These are phyloP conservation scores for Lenwebbia sp. DNA, from an alignment of 345 rosid species.

Conservation along the genomic window DNA sequence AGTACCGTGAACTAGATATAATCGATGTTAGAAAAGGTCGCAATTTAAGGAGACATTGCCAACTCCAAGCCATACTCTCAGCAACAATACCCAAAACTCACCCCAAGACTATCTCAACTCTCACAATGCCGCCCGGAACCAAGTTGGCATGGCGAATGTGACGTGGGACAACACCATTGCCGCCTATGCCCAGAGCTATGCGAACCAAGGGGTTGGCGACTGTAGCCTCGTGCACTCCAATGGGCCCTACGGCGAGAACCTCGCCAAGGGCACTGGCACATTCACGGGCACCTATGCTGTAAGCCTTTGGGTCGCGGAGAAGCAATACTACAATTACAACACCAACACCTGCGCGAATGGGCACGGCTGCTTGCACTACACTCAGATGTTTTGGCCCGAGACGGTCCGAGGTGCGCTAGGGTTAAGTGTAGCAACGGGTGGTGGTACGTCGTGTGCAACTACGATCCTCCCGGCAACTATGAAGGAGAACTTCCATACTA, in stretches of 20 bases:
- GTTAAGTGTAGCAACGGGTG: constrained; percentile 13
- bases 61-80: too few species aligned
- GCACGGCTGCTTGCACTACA: constrained; percentile 15
- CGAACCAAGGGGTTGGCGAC: neutral
- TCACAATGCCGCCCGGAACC: constrained; percentile 7
- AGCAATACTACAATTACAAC: constrained; percentile 6
- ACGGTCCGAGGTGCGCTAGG: constrained; percentile 12
- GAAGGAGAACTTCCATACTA: constrained; percentile 6
- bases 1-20: too few species aligned
- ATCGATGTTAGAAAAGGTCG: too few species aligned
- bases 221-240: constrained; percentile 15
- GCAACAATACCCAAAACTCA: neutral
- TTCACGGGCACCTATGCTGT: constrained; percentile 10
- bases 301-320: constrained; percentile 21
- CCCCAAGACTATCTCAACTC: constrained; percentile 8
- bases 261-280: constrained; percentile 7
- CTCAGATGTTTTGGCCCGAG: constrained; percentile 19
- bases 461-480: constrained; percentile 5
- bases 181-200: constrained; percentile 8
- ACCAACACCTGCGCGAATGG: constrained; percentile 6
- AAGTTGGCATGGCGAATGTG: constrained; percentile 2
- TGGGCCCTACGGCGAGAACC: constrained; percentile 24
- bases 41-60: too few species aligned
- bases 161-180: constrained; percentile 10
- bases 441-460: constrained; percentile 8